Base-by-base conservation (phyloP, 176 grass and related monocot genomes). In the Lolium perenne region DNA sequence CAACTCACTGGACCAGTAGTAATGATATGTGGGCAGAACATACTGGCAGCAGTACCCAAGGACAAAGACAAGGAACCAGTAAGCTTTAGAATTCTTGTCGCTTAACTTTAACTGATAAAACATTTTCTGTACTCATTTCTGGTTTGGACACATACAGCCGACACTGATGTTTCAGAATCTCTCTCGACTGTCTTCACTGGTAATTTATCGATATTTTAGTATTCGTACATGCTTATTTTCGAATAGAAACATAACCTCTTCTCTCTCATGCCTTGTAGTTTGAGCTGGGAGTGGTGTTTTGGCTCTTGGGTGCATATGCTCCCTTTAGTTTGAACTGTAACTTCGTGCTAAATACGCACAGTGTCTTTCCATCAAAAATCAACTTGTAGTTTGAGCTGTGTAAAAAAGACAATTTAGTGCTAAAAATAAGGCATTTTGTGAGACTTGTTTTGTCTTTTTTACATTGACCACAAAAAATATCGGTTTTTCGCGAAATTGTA, bases 1-100 rank as follows among this genome's bases (percentile, higher is more conserved):
- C 87, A 89, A 88, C 73, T 98, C 82, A 86, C 87, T 1, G 91
- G 95, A 78, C 87, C 95, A 77, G 80, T 95, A 58, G 89, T 95
- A 67, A 92, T 98, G 83, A 95, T 98, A 67, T 98, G 89, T 84
- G 95, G 95, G 25, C 93, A 98, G 82, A 95, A 89, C 82, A 87
- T 90, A 61, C 55, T 86, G 55, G 93, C 91, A 72, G 55, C 77
- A 80, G 32, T 76, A 78, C n/a, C 87, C 38, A 93, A 85, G 89
- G 93, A 90, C 45, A 93, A 88, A 87, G 89, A 93, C 59, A 98
- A 90, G 48, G 91, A 90, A 72, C 83, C 80, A 71, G 95, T 98
- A 92, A 91, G 90, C 84, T 86, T 80, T 83, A 35, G 15, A 80
- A 84, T 65, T 70, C 58, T 43, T 45, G 26, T 65, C 66, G 56